These are phyloP conservation scores for Glycine tomentella DNA, from an alignment of 306 rosid genomes.

Conservation along the genomic window DNA sequence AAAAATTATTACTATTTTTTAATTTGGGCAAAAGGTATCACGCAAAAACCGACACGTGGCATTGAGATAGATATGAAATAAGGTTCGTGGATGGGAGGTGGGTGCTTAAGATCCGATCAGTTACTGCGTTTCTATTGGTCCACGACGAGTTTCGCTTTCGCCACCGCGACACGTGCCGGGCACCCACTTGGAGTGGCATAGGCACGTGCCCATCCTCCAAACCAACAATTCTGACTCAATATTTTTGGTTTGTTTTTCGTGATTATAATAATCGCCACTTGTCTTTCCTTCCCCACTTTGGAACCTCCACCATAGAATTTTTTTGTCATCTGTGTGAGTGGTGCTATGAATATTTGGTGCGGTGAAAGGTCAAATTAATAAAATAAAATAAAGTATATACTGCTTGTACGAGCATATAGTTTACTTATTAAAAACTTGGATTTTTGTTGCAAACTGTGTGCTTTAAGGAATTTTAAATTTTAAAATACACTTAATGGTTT, in stretches of 20 bases:
- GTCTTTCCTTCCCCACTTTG: no score
- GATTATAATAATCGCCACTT: not conserved
- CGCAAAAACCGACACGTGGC: conserved; percentile 70
- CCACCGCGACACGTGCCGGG: conserved; percentile 52
- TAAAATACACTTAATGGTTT: no score
- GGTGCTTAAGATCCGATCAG: conserved; percentile 76
- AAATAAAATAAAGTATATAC: not conserved
- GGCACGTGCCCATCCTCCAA: conserved; percentile 34
- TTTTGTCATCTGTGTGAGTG: not conserved
- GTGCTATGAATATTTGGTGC: not conserved
- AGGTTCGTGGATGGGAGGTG: conserved; percentile 79
- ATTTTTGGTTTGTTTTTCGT: not conserved
- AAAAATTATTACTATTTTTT: not conserved
- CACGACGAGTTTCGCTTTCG: not conserved
- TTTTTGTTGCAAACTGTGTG: not conserved
- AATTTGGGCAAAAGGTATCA: conserved; percentile 39
- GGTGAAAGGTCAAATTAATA: not conserved
- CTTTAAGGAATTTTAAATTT: not conserved
- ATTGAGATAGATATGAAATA: conserved; percentile 56
- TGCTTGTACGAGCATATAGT: not conserved
- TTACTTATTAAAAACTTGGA: not conserved
- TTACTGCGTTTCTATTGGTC: conserved; percentile 63
- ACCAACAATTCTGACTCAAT: not conserved
- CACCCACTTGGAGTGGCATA: not conserved
- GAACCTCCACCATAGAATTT: conserved; percentile 21